Evolutionary conservation across 2,329 filamentous ascomycete genomes (phyloP).

Genomic region (Blastomyces emzantsi): DNA sequence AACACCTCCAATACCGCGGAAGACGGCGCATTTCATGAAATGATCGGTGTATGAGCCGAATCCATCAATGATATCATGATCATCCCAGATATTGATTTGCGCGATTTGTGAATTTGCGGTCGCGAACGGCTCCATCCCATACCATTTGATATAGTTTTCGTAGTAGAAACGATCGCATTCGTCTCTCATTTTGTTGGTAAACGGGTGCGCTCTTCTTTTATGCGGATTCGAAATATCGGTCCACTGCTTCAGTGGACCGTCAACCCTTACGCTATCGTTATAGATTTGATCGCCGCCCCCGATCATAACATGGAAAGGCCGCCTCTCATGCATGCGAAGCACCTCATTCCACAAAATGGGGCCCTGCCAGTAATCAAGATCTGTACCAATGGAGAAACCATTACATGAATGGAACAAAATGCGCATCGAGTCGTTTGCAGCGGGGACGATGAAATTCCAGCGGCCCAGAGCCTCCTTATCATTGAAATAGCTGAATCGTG

Average conservation of each 20-base stretch:
- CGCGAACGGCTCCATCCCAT: conserved; percentile 56
- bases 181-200: conserved; percentile 53
- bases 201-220: conserved; percentile 53
- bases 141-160: conserved; percentile 56
- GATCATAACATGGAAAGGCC: conserved; percentile 61
- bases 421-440: conserved; percentile 55
- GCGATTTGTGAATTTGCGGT: conserved; percentile 53
- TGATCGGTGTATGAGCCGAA: conserved; percentile 59
- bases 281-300: conserved; percentile 86
- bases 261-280: conserved; percentile 70
- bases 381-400: conserved; percentile 58
- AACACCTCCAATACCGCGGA: conserved; percentile 54
- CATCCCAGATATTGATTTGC: conserved; percentile 58
- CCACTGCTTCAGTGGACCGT: conserved; percentile 65
- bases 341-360: conserved; percentile 58
- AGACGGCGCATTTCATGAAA: conserved; percentile 58
- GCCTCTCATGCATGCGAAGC: conserved; percentile 49
- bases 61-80: conserved; percentile 58
- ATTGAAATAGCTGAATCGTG: conserved; percentile 53
- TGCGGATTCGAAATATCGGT: conserved; percentile 52
- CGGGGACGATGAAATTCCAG: conserved; percentile 49
- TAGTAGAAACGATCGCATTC: conserved; percentile 55
- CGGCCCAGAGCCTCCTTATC: conserved; percentile 46
- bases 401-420: conserved; percentile 64
- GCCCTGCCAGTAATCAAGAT: conserved; percentile 54